Conservation (phyloP, 305 asterid genomes). For the Fraxinus nigra region DNA sequence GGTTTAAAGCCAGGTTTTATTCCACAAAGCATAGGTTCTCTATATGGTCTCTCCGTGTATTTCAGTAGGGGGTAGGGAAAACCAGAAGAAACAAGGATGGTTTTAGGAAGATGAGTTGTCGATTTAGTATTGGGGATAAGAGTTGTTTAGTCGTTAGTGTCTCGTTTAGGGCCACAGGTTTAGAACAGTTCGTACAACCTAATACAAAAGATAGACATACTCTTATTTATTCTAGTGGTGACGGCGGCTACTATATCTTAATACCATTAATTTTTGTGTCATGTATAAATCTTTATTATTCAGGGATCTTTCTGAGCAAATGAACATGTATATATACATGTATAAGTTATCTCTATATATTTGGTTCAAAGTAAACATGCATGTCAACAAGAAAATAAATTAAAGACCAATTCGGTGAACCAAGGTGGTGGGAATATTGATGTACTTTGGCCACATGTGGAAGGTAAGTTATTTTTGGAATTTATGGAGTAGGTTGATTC, state of each 20-base stretch:
- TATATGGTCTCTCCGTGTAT: not conserved
- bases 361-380: not conserved
- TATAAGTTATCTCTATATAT: too few species aligned
- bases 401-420: not conserved
- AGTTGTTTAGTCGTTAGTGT: conserved; percentile 11
- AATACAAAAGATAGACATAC: conserved; percentile 13
- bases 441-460: not conserved
- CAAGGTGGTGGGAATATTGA: not conserved
- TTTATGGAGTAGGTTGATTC: not conserved
- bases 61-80: not conserved
- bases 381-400: not conserved
- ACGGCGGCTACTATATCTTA: conserved; percentile 10
- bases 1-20: not conserved
- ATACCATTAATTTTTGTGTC: not conserved
- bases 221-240: not conserved
- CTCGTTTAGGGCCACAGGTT: conserved; percentile 19
- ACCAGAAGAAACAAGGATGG: conserved; percentile 16
- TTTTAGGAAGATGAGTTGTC: conserved; percentile 39
- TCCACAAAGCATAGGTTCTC: conserved; percentile 2
- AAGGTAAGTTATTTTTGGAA: not conserved
- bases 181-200: conserved; percentile 19
- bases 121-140: conserved; percentile 27
- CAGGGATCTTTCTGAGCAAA: not conserved
- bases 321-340: not conserved
- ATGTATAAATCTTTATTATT: not conserved